Evolutionary conservation across 441 rosid genomes (phyloP).

Genomic region (Corymbia citriodora): DNA sequence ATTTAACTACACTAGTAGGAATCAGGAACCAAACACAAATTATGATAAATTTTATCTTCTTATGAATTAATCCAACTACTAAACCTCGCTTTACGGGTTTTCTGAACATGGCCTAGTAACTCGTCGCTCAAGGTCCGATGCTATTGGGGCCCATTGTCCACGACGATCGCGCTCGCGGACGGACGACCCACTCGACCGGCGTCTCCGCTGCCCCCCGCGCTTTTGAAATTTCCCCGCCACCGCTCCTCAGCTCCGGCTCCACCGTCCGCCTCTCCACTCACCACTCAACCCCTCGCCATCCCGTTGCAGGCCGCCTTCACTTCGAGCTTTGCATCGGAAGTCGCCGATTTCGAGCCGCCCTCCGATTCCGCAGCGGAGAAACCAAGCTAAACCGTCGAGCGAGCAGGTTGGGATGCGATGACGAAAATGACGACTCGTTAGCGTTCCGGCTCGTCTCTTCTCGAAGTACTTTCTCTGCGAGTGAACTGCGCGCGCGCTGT

Average conservation of each 20-base stretch:
- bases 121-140: background rate
- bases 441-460: background rate
- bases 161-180: background rate
- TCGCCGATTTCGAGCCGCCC: background rate
- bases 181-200: background rate
- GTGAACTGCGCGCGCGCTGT: background rate
- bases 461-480: background rate
- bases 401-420: background rate
- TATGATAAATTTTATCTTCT: no score
- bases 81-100: background rate
- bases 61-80: no score
- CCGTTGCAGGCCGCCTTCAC: background rate
- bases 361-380: background rate
- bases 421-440: background rate
- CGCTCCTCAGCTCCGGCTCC: background rate
- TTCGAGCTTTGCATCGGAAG: background rate
- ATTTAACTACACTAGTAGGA: background rate
- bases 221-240: slow-evolving; percentile 1
- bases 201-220: background rate
- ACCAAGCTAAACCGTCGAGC: background rate
- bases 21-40: no score
- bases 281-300: background rate
- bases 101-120: background rate
- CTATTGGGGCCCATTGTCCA: background rate
- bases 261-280: background rate